Conservation (phyloP, 192 early-diverging fungal genomes). For the Ambispora gerdemannii region DNA sequence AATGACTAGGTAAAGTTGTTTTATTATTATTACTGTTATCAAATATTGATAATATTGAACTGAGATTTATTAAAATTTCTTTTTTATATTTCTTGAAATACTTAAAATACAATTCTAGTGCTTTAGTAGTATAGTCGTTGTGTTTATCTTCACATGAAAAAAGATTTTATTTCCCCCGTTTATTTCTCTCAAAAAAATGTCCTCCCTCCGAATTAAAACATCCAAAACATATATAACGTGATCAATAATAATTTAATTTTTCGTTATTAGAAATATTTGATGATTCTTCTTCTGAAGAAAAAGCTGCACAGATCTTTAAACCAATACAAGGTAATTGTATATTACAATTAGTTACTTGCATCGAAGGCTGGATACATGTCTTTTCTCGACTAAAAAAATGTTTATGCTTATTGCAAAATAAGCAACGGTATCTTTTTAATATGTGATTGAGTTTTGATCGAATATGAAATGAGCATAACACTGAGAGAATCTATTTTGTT, state of each 20-base stretch:
- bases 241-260: neutral
- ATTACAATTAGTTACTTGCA: neutral
- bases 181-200: neutral
- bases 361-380: neutral
- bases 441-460: neutral
- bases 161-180: neutral
- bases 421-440: neutral
- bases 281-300: too few relatives aligned
- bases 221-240: neutral
- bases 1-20: neutral
- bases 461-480: too few relatives aligned
- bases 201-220: slow-evolving; percentile 8
- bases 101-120: slow-evolving; percentile 9
- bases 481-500: too few relatives aligned
- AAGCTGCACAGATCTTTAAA: neutral
- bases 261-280: neutral
- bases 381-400: neutral
- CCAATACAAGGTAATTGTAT: slow-evolving; percentile 16
- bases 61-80: slow-evolving; percentile 7
- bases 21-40: neutral
- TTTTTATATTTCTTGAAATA: neutral
- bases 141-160: slow-evolving; percentile 11
- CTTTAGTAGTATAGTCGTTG: neutral
- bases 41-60: neutral
- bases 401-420: slow-evolving; percentile 17